These are phyloP conservation scores for Osmanthus fragrans DNA, from an alignment of 257 asterid species.

Conservation along the genomic window DNA sequence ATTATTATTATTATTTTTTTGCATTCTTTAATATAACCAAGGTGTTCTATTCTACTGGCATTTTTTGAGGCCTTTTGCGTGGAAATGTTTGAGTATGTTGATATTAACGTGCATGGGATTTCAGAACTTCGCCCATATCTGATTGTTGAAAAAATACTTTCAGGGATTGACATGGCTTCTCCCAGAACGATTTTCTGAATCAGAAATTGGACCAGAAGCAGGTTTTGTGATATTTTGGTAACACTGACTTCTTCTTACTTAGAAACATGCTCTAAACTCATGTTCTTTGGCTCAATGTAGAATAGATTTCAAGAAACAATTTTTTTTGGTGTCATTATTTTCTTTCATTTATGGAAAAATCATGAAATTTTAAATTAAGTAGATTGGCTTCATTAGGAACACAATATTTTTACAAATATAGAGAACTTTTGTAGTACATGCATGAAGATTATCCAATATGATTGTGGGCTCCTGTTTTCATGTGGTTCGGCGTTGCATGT, in stretches of 20 bases:
- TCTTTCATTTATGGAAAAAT: neutral
- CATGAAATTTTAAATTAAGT: neutral
- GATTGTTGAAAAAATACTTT: slow-evolving; percentile 28
- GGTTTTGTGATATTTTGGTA: slow-evolving; percentile 96
- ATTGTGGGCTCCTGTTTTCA: neutral
- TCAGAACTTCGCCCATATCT: slow-evolving; percentile 11
- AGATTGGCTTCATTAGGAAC: neutral
- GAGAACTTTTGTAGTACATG: neutral
- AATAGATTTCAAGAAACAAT: neutral
- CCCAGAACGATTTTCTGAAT: slow-evolving; percentile 93
- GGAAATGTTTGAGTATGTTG: slow-evolving; percentile 10
- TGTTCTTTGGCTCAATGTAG: neutral
- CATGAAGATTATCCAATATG: neutral
- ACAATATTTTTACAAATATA: neutral
- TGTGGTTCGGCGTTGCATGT: slow-evolving; percentile 4
- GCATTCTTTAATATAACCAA: neutral
- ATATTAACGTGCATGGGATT: slow-evolving; percentile 10
- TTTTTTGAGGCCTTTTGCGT: slow-evolving; percentile 11
- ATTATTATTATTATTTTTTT: neutral
- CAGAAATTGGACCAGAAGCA: slow-evolving; percentile 99
- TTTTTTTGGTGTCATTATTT: neutral
- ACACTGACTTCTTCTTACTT: slow-evolving; percentile 71
- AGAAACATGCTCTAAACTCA: slow-evolving; percentile 10
- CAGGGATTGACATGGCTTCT: slow-evolving; percentile 99
- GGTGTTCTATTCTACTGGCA: neutral